Base-by-base conservation (phyloP, 2,329 filamentous ascomycete species). In the Talaromyces sp. region DNA sequence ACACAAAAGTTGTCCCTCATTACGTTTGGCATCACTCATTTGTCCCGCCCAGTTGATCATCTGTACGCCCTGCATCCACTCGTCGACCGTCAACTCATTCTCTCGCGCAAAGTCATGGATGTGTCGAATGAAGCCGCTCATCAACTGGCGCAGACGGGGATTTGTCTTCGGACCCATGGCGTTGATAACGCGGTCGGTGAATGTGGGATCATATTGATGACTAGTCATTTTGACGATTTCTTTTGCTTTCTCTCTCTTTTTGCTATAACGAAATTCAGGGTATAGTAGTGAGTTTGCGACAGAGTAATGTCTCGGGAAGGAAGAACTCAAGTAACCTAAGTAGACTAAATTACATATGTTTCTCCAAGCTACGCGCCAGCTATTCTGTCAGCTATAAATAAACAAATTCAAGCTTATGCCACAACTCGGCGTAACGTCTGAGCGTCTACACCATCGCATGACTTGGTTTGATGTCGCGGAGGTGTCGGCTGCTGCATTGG, bases 151-250 rank as follows among this genome's bases (percentile, higher is more conserved):
- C 74, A 90, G 85, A 63, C 91, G 84, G 60, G 89, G 87, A 27
- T 83, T 82, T 10, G 88, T 87, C 73, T 91, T 88, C 68, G 90
- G 88, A 63, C 89, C 88, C 81, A 91, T 93, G 68, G 88, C 85
- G 68, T 90, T 84, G 76, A 93, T 85, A 80, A 93, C 90, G 77
- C 88, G 85, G 71, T 89, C 81, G 62, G 91, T 94, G 72, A 85
- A 78, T 67, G 76, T 75, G 59, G 82, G 81, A 68, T 83, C 79
- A 71, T 66, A 66, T 27, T 34, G 15, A 36, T 66, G 60, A 15
- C 19, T 25, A 8, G 59, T 60, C 43, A 63, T 63, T 47, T 58
- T 63, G 51, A 25, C n/a, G 7, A n/a, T 40, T 8, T 17, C n/a
- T 51, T 51, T 17, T 51, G 19, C 13, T 4, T 58, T 10, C 5